Conservation (phyloP, 495 filamentous ascomycete species). For the Recurvomyces mirabilis region DNA sequence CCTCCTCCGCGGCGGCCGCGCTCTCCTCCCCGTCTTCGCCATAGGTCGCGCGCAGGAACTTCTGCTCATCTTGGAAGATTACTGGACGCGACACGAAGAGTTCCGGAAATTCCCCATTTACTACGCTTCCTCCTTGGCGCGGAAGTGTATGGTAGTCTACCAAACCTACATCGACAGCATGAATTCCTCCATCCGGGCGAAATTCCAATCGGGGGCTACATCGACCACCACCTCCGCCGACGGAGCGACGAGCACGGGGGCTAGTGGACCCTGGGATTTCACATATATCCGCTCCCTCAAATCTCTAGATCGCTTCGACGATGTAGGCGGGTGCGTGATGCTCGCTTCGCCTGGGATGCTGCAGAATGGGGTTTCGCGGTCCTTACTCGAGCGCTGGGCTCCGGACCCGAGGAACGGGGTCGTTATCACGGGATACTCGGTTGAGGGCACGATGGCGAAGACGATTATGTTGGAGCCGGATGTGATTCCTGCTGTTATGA, state of each 20-base stretch:
- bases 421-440: conserved; percentile 93
- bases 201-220: conserved; percentile 40
- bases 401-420: conserved; percentile 91
- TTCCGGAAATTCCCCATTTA: conserved; percentile 88
- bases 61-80: conserved; percentile 89
- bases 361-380: conserved; percentile 85
- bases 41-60: conserved; percentile 89
- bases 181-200: conserved; percentile 95
- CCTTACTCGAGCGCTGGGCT: conserved; percentile 89
- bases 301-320: conserved; percentile 87
- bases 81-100: conserved; percentile 79
- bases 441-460: conserved; percentile 98
- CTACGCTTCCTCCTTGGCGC: conserved; percentile 84
- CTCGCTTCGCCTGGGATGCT: conserved; percentile 95
- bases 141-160: conserved; percentile 97
- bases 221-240: conserved; percentile 39
- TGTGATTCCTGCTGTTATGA: conserved; percentile 86
- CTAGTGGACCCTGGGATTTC: conserved; percentile 91
- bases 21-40: conserved; percentile 90
- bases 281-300: conserved; percentile 81
- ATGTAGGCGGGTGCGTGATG: conserved; percentile 93
- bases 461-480: conserved; percentile 86
- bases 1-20: conserved; percentile 80
- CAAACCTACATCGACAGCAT: conserved; percentile 94
- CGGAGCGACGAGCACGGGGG: conserved; percentile 70